Evolutionary conservation across 1,284 basidiomycete species (phyloP), one percentile per base, ranked within the genome.

Genomic region (Trametes polyzona): DNA sequence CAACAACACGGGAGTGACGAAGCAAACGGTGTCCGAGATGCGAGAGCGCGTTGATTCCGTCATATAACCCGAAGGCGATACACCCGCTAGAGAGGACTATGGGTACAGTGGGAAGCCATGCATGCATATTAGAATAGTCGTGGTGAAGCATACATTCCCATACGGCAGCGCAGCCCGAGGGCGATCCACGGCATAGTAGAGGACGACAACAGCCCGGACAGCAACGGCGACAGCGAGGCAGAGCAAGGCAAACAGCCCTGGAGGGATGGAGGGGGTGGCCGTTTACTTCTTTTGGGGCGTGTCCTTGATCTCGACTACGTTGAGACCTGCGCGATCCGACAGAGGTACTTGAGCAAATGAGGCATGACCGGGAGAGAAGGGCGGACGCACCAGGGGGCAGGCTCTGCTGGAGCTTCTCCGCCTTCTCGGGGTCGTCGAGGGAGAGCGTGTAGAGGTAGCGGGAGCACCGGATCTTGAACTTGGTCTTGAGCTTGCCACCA

Each of bases 401-500:
- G 71, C 89, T 92, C 81, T 94, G 93, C 83, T 92, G 89, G 70
- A 99, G 88, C 85, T 98, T 99, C 76, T 97, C 95, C 46, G 97
- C 97, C 86, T 98, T 98, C 79, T 98, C 95, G 71, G 92, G 86
- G 80, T 99, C 97, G 74, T 96, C 90, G 73, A 99, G 80, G 64
- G 90, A 87, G 67, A 99, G 87, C 29, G 97, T 99, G 90, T 99
- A 99, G 65, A 99, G 91, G 82, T 96, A 98, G 73, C 92, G 86
- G 63, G 93, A 92, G 83, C 96, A 98, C 76, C 96, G 88, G 74
- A 99, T 88, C 87, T 99, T 99, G 89, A 99, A 98, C 83, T 99
- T 98, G 76, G 93, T 96, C 78, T 90, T 84, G 64, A 83, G 83
- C 81, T 92, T 93, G 73, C 83, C 88, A 59, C 83, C 85, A 59